A percentile compares a stretch with the other conserved stretches of the same genome.
Conservation (phyloP, 805 yeast species). For the Ogataea pini region DNA sequence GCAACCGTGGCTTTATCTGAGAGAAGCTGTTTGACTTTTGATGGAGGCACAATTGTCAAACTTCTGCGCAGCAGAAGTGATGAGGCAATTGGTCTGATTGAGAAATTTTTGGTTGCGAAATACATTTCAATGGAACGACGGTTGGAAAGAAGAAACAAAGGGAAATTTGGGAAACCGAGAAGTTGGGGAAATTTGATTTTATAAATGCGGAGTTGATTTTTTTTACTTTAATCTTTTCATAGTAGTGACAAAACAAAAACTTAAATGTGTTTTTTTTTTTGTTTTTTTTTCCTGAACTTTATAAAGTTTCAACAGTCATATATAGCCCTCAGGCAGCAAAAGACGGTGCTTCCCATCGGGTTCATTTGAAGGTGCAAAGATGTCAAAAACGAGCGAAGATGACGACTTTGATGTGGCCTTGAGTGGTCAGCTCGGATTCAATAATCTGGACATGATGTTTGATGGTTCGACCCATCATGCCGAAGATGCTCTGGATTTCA, state of each 20-base stretch:
- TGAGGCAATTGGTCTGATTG: not conserved
- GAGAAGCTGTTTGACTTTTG: conserved; percentile 20
- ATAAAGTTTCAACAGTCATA: too few relatives aligned
- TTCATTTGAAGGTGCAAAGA: not conserved
- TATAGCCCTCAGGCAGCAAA: too few relatives aligned
- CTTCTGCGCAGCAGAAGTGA: not conserved
- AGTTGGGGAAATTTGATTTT: too few relatives aligned
- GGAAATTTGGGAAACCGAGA: too few relatives aligned
- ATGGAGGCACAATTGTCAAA: conserved; percentile 25
- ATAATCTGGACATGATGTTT: conserved; percentile 33
- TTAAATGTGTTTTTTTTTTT: too few relatives aligned
- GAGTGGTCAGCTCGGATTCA: conserved; percentile 35
- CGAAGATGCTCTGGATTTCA: conserved; percentile 91
- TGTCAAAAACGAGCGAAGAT: conserved; percentile 18
- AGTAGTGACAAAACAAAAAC: too few relatives aligned
- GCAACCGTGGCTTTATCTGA: conserved; percentile 41
- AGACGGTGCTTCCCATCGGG: too few relatives aligned
- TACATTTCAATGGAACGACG: too few relatives aligned
- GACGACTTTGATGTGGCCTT: conserved; percentile 36
- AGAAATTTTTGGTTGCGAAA: not conserved
- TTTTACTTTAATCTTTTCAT: too few relatives aligned
- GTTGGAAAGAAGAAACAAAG: not conserved
- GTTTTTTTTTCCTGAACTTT: too few relatives aligned
- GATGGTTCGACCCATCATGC: conserved; percentile 70
- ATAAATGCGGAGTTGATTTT: not conserved